Conservation (phyloP, 2,329 filamentous ascomycete species). For the Colletotrichum musicola region DNA sequence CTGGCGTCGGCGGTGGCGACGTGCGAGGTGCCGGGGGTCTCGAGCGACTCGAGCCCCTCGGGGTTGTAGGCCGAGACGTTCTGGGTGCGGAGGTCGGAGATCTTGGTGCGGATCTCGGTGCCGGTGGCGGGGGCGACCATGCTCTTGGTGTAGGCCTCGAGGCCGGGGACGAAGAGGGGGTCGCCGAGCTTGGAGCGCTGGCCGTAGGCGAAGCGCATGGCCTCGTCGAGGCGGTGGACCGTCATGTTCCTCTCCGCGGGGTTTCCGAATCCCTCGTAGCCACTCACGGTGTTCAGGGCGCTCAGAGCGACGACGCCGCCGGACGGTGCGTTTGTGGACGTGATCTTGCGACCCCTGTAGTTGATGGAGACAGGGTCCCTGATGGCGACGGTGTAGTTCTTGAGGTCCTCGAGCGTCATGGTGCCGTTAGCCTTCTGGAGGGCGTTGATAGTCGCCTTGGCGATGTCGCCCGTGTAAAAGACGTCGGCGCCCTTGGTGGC, state of each 20-base stretch:
- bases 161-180: slow-evolving; percentile 74
- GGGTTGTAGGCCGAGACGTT: slow-evolving; percentile 60
- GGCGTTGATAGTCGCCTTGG: slow-evolving; percentile 76
- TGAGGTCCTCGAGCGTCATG: slow-evolving; percentile 80
- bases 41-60: slow-evolving; percentile 58
- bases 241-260: slow-evolving; percentile 68
- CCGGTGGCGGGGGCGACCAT: slow-evolving; percentile 74
- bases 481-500: slow-evolving; percentile 73
- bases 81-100: slow-evolving; percentile 55
- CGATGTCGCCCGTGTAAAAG: slow-evolving; percentile 78
- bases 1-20: slow-evolving; percentile 75
- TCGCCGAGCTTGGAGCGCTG: slow-evolving; percentile 81
- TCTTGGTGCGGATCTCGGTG: slow-evolving; percentile 62
- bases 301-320: slow-evolving; percentile 79
- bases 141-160: slow-evolving; percentile 70
- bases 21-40: slow-evolving; percentile 78
- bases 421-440: slow-evolving; percentile 75
- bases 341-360: slow-evolving; percentile 79
- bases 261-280: slow-evolving; percentile 75
- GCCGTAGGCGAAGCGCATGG: slow-evolving; percentile 85
- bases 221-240: slow-evolving; percentile 85
- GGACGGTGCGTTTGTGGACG: slow-evolving; percentile 76
- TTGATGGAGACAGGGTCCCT: slow-evolving; percentile 71
- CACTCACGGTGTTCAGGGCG: slow-evolving; percentile 80
- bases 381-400: slow-evolving; percentile 77